Evolutionary conservation across 768 basidiomycete genomes (phyloP).

Genomic region (Myochromella boudieri): DNA sequence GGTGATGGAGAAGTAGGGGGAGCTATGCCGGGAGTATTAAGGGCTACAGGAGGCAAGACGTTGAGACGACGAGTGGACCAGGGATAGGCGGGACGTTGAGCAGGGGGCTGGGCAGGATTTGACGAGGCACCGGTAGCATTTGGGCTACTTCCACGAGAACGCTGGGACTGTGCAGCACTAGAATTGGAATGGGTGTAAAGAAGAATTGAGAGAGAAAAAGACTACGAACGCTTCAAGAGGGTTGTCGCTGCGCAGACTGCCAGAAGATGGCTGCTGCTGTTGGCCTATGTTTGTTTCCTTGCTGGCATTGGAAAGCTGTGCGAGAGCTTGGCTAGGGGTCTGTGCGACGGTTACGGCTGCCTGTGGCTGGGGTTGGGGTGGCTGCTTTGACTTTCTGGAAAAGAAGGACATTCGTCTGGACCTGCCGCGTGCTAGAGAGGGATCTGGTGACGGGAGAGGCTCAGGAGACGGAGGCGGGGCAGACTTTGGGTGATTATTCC

Average conservation of each 20-base stretch:
- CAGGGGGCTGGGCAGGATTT: slow-evolving; percentile 15
- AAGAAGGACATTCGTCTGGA: slow-evolving; percentile 91
- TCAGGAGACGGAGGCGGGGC: slow-evolving; percentile 12
- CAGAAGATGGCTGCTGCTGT: slow-evolving; percentile 20
- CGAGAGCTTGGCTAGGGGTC: slow-evolving; percentile 67
- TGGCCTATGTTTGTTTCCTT: slow-evolving; percentile 24
- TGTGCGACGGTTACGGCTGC: slow-evolving; percentile 57
- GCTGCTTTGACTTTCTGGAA: slow-evolving; percentile 83
- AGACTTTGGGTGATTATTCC: slow-evolving; percentile 21
- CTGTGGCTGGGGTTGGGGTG: slow-evolving; percentile 44
- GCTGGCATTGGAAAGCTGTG: slow-evolving; percentile 45
- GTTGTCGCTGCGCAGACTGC: slow-evolving; percentile 17
- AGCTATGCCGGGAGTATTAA: slow-evolving; percentile 62
- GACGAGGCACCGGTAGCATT: slow-evolving; percentile 13
- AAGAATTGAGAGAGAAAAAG: slow-evolving; percentile 1
- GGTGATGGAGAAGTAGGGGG: slow-evolving; percentile 74
- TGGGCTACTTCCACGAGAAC: slow-evolving; percentile 21
- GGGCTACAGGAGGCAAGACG: slow-evolving; percentile 64
- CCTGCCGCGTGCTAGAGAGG: slow-evolving; percentile 59
- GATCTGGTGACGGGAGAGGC: slow-evolving; percentile 47
- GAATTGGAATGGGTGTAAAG: not conserved
- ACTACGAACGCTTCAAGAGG: slow-evolving; percentile 35
- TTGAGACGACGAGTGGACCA: slow-evolving; percentile 79
- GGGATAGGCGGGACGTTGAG: slow-evolving; percentile 65
- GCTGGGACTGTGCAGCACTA: slow-evolving; percentile 13